Conservation (phyloP, 495 filamentous ascomycete species). For the Ascodesmis nigricans region DNA sequence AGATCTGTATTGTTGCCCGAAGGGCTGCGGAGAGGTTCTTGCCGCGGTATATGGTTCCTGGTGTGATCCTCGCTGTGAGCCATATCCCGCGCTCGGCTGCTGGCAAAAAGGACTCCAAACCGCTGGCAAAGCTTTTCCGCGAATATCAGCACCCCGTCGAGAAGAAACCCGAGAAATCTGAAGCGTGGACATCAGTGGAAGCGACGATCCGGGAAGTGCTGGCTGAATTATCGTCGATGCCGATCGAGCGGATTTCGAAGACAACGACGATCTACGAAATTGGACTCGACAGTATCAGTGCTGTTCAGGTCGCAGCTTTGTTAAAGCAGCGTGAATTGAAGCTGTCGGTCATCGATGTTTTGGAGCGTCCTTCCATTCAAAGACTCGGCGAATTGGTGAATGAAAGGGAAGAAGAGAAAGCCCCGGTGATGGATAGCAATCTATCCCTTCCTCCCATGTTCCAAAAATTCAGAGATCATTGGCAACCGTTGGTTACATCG, state of each 20-base stretch:
- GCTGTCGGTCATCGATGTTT: conserved; percentile 42
- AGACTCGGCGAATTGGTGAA: not conserved
- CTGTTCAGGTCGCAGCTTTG: conserved; percentile 48
- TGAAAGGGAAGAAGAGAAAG: not conserved
- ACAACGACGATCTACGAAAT: conserved; percentile 54
- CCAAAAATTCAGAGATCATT: too few relatives aligned
- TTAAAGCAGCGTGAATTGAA: conserved; percentile 35
- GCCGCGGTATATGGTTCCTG: conserved; percentile 23
- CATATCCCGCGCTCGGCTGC: conserved; percentile 22
- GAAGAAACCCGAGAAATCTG: conserved; percentile 5
- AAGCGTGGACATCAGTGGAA: conserved; percentile 31
- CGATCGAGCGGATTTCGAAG: conserved; percentile 33
- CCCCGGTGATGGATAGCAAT: too few relatives aligned
- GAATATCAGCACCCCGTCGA: conserved; percentile 1
- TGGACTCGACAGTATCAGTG: conserved; percentile 72
- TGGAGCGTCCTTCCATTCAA: conserved; percentile 27
- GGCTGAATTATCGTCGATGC: conserved; percentile 30
- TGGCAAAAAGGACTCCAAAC: conserved; percentile 25
- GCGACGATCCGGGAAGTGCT: conserved; percentile 32
- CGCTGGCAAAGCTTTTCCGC: conserved; percentile 18
- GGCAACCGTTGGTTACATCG: too few relatives aligned
- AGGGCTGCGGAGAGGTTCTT: conserved; percentile 11
- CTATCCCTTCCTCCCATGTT: too few relatives aligned
- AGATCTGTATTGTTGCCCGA: conserved; percentile 6
- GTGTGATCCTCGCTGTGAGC: conserved; percentile 18